phyloP scores from a whole-genome alignment of 169 alveolate genomes.

The Neospora caninum region DNA sequence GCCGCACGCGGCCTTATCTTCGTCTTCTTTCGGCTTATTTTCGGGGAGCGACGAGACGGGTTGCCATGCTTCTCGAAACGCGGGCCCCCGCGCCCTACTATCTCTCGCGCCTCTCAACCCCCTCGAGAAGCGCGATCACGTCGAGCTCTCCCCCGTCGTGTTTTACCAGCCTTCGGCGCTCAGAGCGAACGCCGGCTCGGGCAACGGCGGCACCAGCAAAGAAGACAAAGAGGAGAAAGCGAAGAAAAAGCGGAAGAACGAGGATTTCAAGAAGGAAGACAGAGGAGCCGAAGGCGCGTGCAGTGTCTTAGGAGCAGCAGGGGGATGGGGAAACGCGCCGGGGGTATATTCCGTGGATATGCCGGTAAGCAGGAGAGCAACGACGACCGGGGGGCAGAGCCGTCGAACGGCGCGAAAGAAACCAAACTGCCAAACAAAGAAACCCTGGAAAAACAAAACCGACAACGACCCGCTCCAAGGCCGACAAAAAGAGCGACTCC shows the following conservation, averaged over 20 bases:
- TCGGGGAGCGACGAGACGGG: background rate
- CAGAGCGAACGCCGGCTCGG: background rate
- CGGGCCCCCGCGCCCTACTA: background rate
- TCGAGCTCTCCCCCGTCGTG: conserved; percentile 35
- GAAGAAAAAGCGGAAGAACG: background rate
- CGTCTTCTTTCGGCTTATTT: background rate
- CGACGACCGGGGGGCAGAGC: no score
- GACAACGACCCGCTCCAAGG: no score
- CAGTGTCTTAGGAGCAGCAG: background rate
- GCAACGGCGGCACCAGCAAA: background rate
- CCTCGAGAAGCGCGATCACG: conserved; percentile 51
- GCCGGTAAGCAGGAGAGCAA: background rate
- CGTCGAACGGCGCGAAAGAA: no score
- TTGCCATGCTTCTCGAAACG: background rate
- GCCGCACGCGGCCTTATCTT: background rate
- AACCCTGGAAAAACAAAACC: no score
- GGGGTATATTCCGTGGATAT: background rate
- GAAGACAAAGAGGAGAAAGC: background rate
- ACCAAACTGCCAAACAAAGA: no score
- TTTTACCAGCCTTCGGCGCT: background rate
- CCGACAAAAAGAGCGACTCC: no score
- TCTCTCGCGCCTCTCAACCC: conserved; percentile 46
- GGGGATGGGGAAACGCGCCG: background rate
- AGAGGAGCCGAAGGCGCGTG: background rate
- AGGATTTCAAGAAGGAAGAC: background rate